Conservation (phyloP, 495 filamentous ascomycete genomes). For the Corynascus novoguineensis region DNA sequence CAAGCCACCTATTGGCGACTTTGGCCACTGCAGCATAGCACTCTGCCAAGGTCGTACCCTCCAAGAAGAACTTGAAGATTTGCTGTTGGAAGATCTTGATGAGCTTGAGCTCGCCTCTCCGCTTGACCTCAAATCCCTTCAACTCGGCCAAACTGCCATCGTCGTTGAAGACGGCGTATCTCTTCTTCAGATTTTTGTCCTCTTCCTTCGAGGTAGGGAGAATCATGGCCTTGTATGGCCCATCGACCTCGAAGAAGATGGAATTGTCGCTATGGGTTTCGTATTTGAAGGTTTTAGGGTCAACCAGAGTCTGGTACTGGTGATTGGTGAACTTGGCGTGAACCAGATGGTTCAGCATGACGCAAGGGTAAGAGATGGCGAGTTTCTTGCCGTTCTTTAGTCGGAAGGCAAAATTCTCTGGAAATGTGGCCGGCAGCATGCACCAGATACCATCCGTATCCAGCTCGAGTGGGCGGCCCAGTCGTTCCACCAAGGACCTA, state of each 20-base stretch:
- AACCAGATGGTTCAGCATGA: slow-evolving; percentile 98
- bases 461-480: slow-evolving; percentile 91
- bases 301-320: slow-evolving; percentile 86
- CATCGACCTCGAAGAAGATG: slow-evolving; percentile 99
- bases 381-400: slow-evolving; percentile 93
- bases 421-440: slow-evolving; percentile 95
- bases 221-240: slow-evolving; percentile 96
- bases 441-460: slow-evolving; percentile 99
- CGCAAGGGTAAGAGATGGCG: slow-evolving; percentile 92
- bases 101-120: slow-evolving; percentile 94
- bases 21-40: slow-evolving; percentile 90
- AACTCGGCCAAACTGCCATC: slow-evolving; percentile 94
- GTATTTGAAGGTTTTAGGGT: slow-evolving; percentile 76
- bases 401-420: slow-evolving; percentile 93
- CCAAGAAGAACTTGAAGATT: slow-evolving; percentile 98
- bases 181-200: slow-evolving; percentile 98
- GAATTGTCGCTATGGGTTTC: slow-evolving; percentile 96
- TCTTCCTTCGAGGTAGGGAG: slow-evolving; percentile 96
- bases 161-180: slow-evolving; percentile 98
- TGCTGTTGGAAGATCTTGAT: slow-evolving; percentile 99
- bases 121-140: slow-evolving; percentile 97
- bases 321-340: slow-evolving; percentile 94
- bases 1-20: slow-evolving; percentile 93
- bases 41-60: slow-evolving; percentile 77
- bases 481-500: slow-evolving; percentile 84